Conservation (phyloP, 306 rosid genomes). For the Quillaja saponaria region DNA sequence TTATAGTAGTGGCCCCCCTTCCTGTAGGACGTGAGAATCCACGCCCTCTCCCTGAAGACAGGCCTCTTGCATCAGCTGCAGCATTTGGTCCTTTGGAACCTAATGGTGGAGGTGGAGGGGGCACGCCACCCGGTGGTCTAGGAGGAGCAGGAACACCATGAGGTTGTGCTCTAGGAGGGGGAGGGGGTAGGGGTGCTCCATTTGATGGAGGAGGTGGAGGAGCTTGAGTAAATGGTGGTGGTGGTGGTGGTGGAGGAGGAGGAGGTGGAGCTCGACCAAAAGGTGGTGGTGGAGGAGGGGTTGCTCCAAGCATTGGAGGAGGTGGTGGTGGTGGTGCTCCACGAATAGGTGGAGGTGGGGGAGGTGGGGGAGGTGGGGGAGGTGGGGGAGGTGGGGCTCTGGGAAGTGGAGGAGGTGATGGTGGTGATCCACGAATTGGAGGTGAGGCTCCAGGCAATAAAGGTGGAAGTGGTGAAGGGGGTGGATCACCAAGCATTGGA, state of each 20-base stretch:
- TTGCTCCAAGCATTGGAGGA: slow-evolving; percentile 15
- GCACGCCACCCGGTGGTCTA: slow-evolving; percentile 60
- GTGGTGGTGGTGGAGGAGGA: slow-evolving; percentile 29
- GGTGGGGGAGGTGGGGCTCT: slow-evolving; percentile 22
- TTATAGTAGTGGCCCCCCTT: slow-evolving; percentile 50
- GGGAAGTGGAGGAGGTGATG: slow-evolving; percentile 24
- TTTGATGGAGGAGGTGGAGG: slow-evolving; percentile 59
- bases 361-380: slow-evolving; percentile 21
- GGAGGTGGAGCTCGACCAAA: slow-evolving; percentile 25
- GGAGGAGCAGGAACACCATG: slow-evolving; percentile 61
- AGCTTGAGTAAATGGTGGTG: slow-evolving; percentile 33
- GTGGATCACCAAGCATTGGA: slow-evolving; percentile 12
- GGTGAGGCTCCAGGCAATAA: slow-evolving; percentile 32
- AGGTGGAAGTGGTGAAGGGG: slow-evolving; percentile 35
- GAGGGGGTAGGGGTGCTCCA: slow-evolving; percentile 48
- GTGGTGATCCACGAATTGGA: slow-evolving; percentile 24
- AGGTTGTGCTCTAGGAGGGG: slow-evolving; percentile 39
- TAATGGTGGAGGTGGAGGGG: slow-evolving; percentile 67
- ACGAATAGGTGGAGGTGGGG: slow-evolving; percentile 37
- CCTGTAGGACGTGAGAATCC: slow-evolving; percentile 66
- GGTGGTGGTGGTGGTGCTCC: slow-evolving; percentile 28
- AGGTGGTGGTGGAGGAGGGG: slow-evolving; percentile 29
- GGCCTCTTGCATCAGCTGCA: slow-evolving; percentile 49
- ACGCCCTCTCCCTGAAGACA: slow-evolving; percentile 71
- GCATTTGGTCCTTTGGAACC: slow-evolving; percentile 57